These are phyloP conservation scores for Plantago rigida DNA, from an alignment of 305 asterid genomes.

Conservation along the genomic window DNA sequence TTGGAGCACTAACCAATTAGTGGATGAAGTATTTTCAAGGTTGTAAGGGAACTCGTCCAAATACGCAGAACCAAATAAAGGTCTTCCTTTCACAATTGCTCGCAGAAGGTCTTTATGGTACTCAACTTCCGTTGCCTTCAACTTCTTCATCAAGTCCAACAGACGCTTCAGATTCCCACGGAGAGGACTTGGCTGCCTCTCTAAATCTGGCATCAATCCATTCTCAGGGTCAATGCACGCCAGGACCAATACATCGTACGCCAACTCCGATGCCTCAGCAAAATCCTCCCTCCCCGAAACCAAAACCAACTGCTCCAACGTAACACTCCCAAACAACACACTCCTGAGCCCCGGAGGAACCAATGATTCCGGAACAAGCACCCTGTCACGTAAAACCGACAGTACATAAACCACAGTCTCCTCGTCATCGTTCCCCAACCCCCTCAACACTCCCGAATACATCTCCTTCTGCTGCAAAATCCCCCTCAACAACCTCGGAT, in stretches of 20 bases:
- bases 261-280: slow-evolving; percentile 55
- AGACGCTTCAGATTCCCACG: slow-evolving; percentile 71
- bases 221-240: slow-evolving; percentile 73
- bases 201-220: slow-evolving; percentile 84
- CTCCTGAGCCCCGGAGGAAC: slow-evolving; percentile 80
- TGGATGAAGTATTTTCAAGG: slow-evolving; percentile 65
- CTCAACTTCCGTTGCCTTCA: slow-evolving; percentile 58
- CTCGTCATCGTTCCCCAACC: slow-evolving; percentile 76
- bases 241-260: slow-evolving; percentile 49
- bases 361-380: slow-evolving; percentile 63
- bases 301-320: slow-evolving; percentile 66
- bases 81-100: slow-evolving; percentile 65
- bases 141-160: slow-evolving; percentile 78
- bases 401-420: slow-evolving; percentile 55
- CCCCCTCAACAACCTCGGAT: slow-evolving; percentile 69
- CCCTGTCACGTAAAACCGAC: slow-evolving; percentile 49
- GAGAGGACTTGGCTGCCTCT: slow-evolving; percentile 58
- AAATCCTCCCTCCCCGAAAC: slow-evolving; percentile 61
- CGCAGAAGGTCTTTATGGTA: slow-evolving; percentile 63
- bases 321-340: slow-evolving; percentile 84
- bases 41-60: slow-evolving; percentile 83
- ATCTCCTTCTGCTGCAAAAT: slow-evolving; percentile 77
- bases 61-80: slow-evolving; percentile 65
- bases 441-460: slow-evolving; percentile 84
- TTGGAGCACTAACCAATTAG: slow-evolving; percentile 61